Evolutionary conservation across 2,329 filamentous ascomycete genomes (phyloP).

Genomic region (Clonostachys rhizophaga): DNA sequence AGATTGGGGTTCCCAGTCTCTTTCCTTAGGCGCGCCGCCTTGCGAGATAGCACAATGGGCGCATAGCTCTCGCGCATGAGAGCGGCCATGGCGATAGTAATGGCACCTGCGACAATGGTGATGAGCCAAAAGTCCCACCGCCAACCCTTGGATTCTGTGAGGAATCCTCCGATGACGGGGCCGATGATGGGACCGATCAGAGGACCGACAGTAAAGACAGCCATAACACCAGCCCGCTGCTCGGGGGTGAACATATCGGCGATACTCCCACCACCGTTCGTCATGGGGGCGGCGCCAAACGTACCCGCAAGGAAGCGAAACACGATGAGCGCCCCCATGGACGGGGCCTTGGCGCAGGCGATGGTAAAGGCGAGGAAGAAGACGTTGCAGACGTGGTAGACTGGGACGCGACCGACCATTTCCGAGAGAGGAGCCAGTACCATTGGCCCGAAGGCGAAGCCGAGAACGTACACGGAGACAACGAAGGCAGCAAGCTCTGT

Average conservation of each 20-base stretch:
- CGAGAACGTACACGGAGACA: slow-evolving; percentile 39
- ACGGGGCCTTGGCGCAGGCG: slow-evolving; percentile 43
- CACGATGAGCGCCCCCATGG: slow-evolving; percentile 57
- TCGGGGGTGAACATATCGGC: slow-evolving; percentile 58
- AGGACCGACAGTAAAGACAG: slow-evolving; percentile 59
- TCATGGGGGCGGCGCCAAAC: slow-evolving; percentile 58
- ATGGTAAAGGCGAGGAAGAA: slow-evolving; percentile 49
- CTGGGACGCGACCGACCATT: slow-evolving; percentile 48
- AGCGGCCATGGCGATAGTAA: slow-evolving; percentile 1
- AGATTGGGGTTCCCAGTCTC: slow-evolving; percentile 41
- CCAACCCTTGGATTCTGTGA: slow-evolving; percentile 37
- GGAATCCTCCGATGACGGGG: slow-evolving; percentile 37
- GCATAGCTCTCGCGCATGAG: slow-evolving; percentile 60
- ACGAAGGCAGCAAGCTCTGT: slow-evolving; percentile 34
- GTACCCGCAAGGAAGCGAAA: slow-evolving; percentile 59
- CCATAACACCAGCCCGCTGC: slow-evolving; percentile 58
- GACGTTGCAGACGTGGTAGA: slow-evolving; percentile 32
- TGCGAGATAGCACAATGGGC: slow-evolving; percentile 49
- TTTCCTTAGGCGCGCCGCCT: slow-evolving; percentile 50
- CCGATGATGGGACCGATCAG: slow-evolving; percentile 52
- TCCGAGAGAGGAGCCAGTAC: slow-evolving; percentile 61
- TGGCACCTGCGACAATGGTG: slow-evolving; percentile 16
- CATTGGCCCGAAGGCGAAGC: slow-evolving; percentile 54
- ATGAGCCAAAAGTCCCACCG: slow-evolving; percentile 35
- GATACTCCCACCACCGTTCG: slow-evolving; percentile 62